Evolutionary conservation across 2,329 filamentous ascomycete genomes (phyloP), one percentile per base, ranked within the genome.

Genomic region (Nemania diffusa): DNA sequence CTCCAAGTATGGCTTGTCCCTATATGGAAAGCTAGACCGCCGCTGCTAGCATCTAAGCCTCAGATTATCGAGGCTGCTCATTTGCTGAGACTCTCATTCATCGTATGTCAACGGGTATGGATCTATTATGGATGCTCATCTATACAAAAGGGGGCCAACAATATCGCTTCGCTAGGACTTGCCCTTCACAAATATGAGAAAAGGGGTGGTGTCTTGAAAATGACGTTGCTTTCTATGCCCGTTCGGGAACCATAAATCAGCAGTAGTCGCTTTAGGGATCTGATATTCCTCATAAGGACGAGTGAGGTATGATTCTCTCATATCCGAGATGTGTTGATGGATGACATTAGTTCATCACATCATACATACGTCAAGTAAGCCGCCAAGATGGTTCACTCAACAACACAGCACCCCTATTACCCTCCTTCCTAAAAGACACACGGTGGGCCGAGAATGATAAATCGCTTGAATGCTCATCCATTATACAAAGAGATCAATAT

Each of bases 191-290:
- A 26, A 42, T 2, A 37, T 3, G 24, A 20, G 58, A 57, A 55
- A 66, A 58, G 46, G 53, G 64, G 64, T 26, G 2, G 52, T 57
- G 20, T 48, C 52, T 34, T 57, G 26, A 1, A 62, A 40, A 42
- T 27, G n/a, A 17, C 29, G 9, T n/a, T 48, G 29, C 9, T 17
- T 55, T 15, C 20, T n/a, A 11, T 53, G 17, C 32, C 11, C 24
- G 17, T 48, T 27, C 1, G 32, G 37, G 52, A 42, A 11, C 7
- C 46, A 20, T 40, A 29, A 7, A 62, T 34, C 26, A 13, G 40
- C 13, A 27, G 20, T 52, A 6, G 34, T 55, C 4, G 40, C 22
- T 40, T 56, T 20, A 6, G 9, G n/a, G 20, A 22, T 26, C 2
- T 62, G 3, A 26, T 22, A 26, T 24, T 48, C 26, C 20, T 32